Percentiles rank a stretch among this genome's conserved stretches.
phyloP scores from a whole-genome alignment of 371 early-diverging fungal species.

The Zychaea mexicana region DNA sequence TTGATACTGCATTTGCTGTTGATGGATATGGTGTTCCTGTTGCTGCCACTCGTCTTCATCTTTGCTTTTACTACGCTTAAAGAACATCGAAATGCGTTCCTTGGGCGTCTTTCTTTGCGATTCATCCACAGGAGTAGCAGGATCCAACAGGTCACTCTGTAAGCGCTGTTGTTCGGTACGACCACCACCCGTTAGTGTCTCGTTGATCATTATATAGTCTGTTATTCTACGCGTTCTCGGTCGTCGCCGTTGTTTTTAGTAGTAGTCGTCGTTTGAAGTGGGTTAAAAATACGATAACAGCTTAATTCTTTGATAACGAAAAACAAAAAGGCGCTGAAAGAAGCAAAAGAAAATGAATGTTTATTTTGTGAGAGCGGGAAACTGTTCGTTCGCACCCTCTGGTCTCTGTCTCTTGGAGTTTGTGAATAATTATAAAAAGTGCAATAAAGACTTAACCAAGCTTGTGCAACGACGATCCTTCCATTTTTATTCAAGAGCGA shows the following conservation, averaged over 20 bases:
- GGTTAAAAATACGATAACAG: neutral
- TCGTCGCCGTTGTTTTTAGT: too few relatives aligned
- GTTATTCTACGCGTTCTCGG: neutral
- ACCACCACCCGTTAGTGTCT: neutral
- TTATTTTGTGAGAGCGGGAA: neutral
- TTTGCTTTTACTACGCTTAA: neutral
- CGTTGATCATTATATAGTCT: neutral
- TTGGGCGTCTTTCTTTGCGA: neutral
- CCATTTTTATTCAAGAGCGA: neutral
- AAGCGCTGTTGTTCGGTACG: neutral
- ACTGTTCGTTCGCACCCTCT: too few relatives aligned
- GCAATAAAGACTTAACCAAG: neutral
- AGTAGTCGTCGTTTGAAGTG: neutral
- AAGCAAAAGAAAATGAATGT: neutral
- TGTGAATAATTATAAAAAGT: neutral
- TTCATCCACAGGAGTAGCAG: neutral
- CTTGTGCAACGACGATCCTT: neutral
- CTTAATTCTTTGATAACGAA: too few relatives aligned
- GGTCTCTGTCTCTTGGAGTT: neutral
- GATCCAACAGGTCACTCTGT: neutral
- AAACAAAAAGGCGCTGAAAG: too few relatives aligned
- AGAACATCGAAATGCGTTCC: conserved; percentile 6
- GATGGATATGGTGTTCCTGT: too few relatives aligned
- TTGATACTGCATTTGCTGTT: too few relatives aligned
- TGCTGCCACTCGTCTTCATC: neutral